A percentile compares a stretch with the other conserved stretches of the same genome.
These are phyloP conservation scores for Ustilaginoidea virens DNA, from an alignment of 2,329 filamentous ascomycete species.

Conservation along the genomic window DNA sequence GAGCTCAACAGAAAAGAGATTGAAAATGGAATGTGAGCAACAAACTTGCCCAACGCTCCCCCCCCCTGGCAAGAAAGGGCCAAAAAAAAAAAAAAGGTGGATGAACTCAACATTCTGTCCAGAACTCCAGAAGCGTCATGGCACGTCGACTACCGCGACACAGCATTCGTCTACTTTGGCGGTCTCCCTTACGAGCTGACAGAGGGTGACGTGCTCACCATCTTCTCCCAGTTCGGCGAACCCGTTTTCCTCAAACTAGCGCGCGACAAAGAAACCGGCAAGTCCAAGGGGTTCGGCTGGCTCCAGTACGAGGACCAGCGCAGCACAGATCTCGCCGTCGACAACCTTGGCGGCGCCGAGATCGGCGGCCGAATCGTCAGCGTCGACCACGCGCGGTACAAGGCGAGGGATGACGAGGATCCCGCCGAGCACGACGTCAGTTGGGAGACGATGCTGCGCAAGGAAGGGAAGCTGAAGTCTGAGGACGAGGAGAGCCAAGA, in stretches of 20 bases:
- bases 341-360: conserved; percentile 80
- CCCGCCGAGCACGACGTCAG: conserved; percentile 42
- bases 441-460: conserved; percentile 42
- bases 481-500: conserved; percentile 32
- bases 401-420: conserved; percentile 66
- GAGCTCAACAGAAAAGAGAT: conserved; percentile 90
- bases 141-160: conserved; percentile 96
- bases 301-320: conserved; percentile 97
- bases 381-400: conserved; percentile 90
- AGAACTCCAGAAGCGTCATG: conserved; percentile 79
- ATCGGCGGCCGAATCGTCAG: conserved; percentile 67
- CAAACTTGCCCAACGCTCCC: too few relatives aligned
- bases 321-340: conserved; percentile 88
- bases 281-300: conserved; percentile 88
- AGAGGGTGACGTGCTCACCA: conserved; percentile 89
- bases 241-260: conserved; percentile 85
- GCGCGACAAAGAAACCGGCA: conserved; percentile 91
- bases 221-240: conserved; percentile 95
- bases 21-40: conserved; percentile 62
- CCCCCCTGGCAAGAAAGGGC: too few relatives aligned
- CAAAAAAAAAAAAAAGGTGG: too few relatives aligned
- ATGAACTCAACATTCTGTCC: conserved; percentile 10
- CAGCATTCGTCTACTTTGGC: conserved; percentile 91
- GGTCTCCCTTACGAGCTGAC: conserved; percentile 83
- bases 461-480: conserved; percentile 28